Percentiles rank a stretch among this genome's conserved stretches.
Conservation (phyloP, 345 rosid species). For the Eucalyptus sideroxylon region DNA sequence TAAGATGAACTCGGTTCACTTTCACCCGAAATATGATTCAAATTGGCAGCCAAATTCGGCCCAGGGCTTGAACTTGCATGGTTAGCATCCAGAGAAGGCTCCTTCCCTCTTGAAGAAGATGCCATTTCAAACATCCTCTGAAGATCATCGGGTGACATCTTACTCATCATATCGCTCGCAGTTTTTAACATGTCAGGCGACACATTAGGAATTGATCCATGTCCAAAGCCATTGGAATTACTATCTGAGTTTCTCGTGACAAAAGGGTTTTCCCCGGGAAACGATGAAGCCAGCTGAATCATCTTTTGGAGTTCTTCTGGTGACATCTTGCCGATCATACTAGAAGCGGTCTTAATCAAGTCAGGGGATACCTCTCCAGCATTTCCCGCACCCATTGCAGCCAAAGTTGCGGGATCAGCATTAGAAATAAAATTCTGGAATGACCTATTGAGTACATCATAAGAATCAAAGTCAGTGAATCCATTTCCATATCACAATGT, state of each 20-base stretch:
- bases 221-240: conserved; percentile 20
- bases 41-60: conserved; percentile 12
- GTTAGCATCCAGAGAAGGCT: conserved; percentile 5
- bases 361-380: conserved; percentile 70
- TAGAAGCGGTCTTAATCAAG: conserved; percentile 75
- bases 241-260: conserved; percentile 10
- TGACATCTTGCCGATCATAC: conserved; percentile 83
- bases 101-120: conserved; percentile 39
- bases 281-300: conserved; percentile 75
- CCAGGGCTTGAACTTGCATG: conserved; percentile 4
- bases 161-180: conserved; percentile 77
- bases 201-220: conserved; percentile 28
- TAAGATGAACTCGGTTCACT: conserved; percentile 32
- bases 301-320: conserved; percentile 84
- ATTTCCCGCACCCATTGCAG: conserved; percentile 62
- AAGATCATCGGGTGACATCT: conserved; percentile 68
- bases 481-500: not conserved
- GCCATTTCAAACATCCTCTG: conserved; percentile 87
- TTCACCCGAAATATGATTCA: conserved; percentile 19
- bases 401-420: conserved; percentile 59
- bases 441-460: conserved; percentile 30
- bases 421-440: conserved; percentile 72
- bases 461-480: not conserved
- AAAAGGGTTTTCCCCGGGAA: conserved; percentile 40
- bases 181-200: conserved; percentile 78